Percentiles rank a stretch among this genome's conserved stretches.
Conservation (phyloP, 192 early-diverging fungal genomes). For the Coemansia asiatica region DNA sequence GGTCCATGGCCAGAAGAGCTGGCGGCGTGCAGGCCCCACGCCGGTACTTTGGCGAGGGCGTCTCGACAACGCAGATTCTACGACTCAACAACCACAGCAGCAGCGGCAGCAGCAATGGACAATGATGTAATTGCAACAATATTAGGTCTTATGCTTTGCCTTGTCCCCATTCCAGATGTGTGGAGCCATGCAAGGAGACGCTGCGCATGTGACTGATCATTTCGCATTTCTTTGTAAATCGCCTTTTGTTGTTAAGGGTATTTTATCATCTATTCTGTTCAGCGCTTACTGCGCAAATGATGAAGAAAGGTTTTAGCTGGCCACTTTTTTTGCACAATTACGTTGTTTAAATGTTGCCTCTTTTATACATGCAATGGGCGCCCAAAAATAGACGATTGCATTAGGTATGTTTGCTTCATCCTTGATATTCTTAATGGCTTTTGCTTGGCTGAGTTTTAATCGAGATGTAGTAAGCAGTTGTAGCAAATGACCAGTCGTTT, state of each 20-base stretch:
- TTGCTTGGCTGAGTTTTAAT: not conserved
- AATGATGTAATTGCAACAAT: not conserved
- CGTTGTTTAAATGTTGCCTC: no score
- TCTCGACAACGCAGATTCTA: conserved; percentile 44
- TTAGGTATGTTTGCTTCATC: not conserved
- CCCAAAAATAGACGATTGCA: not conserved
- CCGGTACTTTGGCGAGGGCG: conserved; percentile 46
- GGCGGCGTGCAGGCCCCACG: conserved; percentile 37
- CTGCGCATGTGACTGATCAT: conserved; percentile 3
- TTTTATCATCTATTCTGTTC: no score
- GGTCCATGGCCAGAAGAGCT: conserved; percentile 44
- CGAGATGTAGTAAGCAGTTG: no score
- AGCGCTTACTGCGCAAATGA: no score
- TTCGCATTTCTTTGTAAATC: not conserved
- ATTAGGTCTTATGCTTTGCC: not conserved
- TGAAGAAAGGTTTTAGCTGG: no score
- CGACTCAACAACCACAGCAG: conserved; percentile 13
- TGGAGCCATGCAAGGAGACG: conserved; percentile 5
- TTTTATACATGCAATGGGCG: not conserved
- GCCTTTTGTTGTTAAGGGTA: no score
- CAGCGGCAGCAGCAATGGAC: not conserved
- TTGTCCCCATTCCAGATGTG: not conserved
- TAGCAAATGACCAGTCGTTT: no score
- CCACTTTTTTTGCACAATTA: no score
- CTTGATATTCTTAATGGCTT: no score